A percentile compares a stretch with the other conserved stretches of the same genome.
phyloP scores from a whole-genome alignment of 164 flowering plant species.

The Sextonia rubra region DNA sequence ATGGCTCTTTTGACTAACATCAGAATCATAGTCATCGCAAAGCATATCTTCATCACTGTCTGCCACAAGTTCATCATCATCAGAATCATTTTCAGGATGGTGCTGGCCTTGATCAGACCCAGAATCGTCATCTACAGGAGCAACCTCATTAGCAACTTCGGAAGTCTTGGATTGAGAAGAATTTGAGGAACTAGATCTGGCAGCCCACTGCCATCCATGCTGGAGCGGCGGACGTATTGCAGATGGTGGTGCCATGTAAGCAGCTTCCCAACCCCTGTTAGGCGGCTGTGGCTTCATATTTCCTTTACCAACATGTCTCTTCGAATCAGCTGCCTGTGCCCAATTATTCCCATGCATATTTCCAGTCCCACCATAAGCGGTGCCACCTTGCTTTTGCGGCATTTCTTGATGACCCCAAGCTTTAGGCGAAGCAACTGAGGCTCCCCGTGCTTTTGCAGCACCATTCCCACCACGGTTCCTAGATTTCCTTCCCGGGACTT shows the following conservation, averaged over 20 bases:
- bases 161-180: constrained; percentile 7
- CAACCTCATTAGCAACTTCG: constrained; percentile 10
- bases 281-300: constrained; percentile 27
- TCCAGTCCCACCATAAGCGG: constrained; percentile 27
- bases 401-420: constrained; percentile 42
- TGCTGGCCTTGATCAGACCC: constrained; percentile 10
- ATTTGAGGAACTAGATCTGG: constrained; percentile 29
- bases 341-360: constrained; percentile 28
- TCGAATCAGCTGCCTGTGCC: constrained; percentile 27
- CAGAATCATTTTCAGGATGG: constrained; percentile 13
- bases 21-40: constrained; percentile 73
- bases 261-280: constrained; percentile 20
- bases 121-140: constrained; percentile 11
- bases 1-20: constrained; percentile 57
- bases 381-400: constrained; percentile 27
- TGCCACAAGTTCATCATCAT: constrained; percentile 29
- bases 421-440: constrained; percentile 32
- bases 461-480: constrained; percentile 44
- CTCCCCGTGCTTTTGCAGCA: constrained; percentile 35
- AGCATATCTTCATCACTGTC: constrained; percentile 58
- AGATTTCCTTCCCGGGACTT: constrained; percentile 44
- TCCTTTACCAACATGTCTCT: constrained; percentile 40
- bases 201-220: constrained; percentile 65
- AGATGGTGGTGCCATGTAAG: constrained; percentile 19
- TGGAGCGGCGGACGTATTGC: constrained; percentile 51